These are phyloP conservation scores for Yamadazyma nakazawae DNA, from an alignment of 805 yeast genomes.

Conservation along the genomic window DNA sequence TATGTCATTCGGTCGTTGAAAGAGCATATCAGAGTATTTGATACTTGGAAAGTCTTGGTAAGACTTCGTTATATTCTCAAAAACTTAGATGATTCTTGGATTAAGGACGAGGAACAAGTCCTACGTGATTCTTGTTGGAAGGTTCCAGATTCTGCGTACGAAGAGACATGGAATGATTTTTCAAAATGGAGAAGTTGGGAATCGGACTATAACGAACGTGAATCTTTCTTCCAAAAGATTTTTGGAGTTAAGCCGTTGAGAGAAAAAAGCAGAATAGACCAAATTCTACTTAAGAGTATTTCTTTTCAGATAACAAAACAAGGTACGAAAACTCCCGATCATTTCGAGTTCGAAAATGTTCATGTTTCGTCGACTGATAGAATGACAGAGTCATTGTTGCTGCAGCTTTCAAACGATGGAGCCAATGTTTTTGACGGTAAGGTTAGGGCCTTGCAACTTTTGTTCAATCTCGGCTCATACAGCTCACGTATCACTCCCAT, in stretches of 20 bases:
- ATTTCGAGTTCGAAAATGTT: constrained; percentile 14
- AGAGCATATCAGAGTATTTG: constrained; percentile 73
- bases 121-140: constrained; percentile 34
- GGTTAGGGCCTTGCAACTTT: constrained; percentile 10
- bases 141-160: constrained; percentile 51
- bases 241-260: constrained; percentile 8
- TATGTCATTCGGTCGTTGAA: constrained; percentile 68
- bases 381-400: constrained; percentile 8
- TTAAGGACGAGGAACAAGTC: constrained; percentile 23
- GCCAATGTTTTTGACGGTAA: constrained; percentile 12
- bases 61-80: constrained; percentile 72
- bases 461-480: constrained; percentile 10
- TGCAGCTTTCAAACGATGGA: constrained; percentile 5
- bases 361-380: constrained; percentile 5
- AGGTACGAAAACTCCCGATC: constrained; percentile 12
- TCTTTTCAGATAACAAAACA: not conserved
- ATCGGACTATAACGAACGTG: constrained; percentile 38
- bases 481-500: constrained; percentile 6
- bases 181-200: constrained; percentile 93
- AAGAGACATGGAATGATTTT: constrained; percentile 56
- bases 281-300: constrained; percentile 6
- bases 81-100: constrained; percentile 56
- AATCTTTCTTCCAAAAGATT: constrained; percentile 16
- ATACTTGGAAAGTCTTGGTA: constrained; percentile 84
- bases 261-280: constrained; percentile 8